phyloP scores from a whole-genome alignment of 805 yeast genomes.

The Yarrowia sp. region DNA sequence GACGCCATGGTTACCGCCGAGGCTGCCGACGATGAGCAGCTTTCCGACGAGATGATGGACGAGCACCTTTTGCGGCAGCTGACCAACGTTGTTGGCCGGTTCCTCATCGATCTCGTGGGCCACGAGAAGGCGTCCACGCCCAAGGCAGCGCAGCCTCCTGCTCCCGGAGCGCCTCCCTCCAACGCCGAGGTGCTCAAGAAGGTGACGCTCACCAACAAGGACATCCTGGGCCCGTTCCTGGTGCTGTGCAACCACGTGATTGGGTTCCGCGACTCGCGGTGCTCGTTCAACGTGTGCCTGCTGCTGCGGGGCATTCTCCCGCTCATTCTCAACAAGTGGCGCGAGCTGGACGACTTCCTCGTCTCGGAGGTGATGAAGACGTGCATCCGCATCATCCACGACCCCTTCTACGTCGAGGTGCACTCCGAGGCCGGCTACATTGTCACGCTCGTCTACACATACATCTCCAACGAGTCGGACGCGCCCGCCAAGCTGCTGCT shows the following conservation, averaged over 20 bases:
- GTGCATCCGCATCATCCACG: conserved; percentile 62
- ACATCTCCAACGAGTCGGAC: conserved; percentile 40
- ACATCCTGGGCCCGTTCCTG: conserved; percentile 73
- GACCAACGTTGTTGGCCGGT: conserved; percentile 85
- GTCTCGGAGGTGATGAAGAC: conserved; percentile 68
- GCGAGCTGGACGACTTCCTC: conserved; percentile 69
- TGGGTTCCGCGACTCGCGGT: conserved; percentile 82
- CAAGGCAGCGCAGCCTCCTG: conserved; percentile 35
- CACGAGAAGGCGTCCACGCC: conserved; percentile 43
- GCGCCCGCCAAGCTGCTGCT: conserved; percentile 53
- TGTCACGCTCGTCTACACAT: conserved; percentile 64
- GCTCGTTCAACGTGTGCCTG: conserved; percentile 85
- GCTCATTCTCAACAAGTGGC: conserved; percentile 65
- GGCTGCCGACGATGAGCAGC: conserved; percentile 61
- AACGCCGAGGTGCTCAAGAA: conserved; percentile 49
- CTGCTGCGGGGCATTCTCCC: conserved; percentile 72
- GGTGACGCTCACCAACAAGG: conserved; percentile 61
- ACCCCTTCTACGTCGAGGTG: conserved; percentile 77
- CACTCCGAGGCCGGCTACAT: conserved; percentile 92
- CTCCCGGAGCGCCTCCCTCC: conserved; percentile 38
- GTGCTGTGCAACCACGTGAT: conserved; percentile 73
- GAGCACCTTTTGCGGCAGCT: conserved; percentile 91
- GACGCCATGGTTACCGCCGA: conserved; percentile 23
- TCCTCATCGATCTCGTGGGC: conserved; percentile 83
- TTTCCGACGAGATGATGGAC: conserved; percentile 98